Evolutionary conservation across 352 stramenopile genomes (phyloP), one percentile per base, ranked within the genome.

Genomic region (Phytophthora pistaciae): DNA sequence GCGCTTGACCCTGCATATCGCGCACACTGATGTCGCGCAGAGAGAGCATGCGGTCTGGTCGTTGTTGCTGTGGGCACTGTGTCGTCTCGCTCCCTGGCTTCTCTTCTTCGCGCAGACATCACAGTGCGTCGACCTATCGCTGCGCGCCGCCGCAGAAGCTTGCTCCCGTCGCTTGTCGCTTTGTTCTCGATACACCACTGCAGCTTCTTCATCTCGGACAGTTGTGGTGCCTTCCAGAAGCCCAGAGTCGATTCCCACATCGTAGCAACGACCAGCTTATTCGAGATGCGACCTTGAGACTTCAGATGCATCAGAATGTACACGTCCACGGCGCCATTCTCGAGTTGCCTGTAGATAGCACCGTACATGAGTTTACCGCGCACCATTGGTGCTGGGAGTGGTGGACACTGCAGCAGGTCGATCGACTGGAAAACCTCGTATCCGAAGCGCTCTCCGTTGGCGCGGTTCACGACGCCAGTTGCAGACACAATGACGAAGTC

Each of bases 371-470:
- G 31, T 21, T 68, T 72, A 9, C 56, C 69, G n/a, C 69, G 57
- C 13, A 48, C 57, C n/a, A 72, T 69, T 9, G 64, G 48, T 9
- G 61, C 63, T 1, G 55, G 57, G 13, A 76, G 58, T 20, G 33
- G 29, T 4, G 64, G 52, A n/a, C 48, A 67, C 38, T 72, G 69
- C 18, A 66, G 58, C 9, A 84, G 44, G 11, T 70, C 55, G 29
- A 85, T 74, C 9, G 82, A 85, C 58, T 90, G 82, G 23, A 80
- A 65, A 10, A 90, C 36, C 20, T 88, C 70, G 58, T 87, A 91
- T 9, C 82, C 84, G 10, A 90, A 71, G 2, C 65, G 57, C 8
- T 74, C 60, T 3, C 72, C 72, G 6, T 76, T 79, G 31, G 31
- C 31, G 1, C 48, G 55, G 11, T 18, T 60, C 8, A 81, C 52